phyloP scores from a whole-genome alignment of 2,329 filamentous ascomycete genomes.

The Cadophora luteo-olivacea region DNA sequence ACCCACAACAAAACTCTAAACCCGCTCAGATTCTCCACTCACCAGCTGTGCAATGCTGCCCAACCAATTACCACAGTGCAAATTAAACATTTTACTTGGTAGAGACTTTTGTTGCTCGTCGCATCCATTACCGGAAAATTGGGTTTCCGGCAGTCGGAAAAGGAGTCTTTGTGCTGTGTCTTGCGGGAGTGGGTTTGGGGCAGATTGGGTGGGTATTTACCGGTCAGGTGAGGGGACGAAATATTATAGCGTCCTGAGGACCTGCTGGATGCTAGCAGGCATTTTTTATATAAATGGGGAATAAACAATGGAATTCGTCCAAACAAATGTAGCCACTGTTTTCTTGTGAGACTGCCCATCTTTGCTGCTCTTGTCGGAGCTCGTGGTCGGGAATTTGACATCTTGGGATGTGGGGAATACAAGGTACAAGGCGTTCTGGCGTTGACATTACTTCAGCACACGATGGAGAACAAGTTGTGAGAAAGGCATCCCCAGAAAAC shows the following conservation, averaged over 20 bases:
- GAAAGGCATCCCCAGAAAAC: no score
- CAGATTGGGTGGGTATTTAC: background rate
- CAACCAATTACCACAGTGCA: background rate
- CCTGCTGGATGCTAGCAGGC: no score
- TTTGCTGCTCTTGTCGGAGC: background rate
- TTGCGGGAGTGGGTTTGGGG: no score
- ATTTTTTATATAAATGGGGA: no score
- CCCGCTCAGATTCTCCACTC: background rate
- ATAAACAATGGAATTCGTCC: no score
- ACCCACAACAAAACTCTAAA: background rate
- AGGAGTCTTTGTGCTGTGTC: background rate
- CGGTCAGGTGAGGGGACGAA: background rate
- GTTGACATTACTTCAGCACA: no score
- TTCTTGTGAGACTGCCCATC: no score
- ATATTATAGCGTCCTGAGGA: no score
- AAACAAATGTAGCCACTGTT: no score
- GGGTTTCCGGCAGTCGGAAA: slow-evolving; percentile 12
- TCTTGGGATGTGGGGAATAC: background rate
- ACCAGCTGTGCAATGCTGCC: background rate
- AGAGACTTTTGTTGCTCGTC: slow-evolving; percentile 12
- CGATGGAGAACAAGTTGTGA: no score
- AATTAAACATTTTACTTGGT: background rate
- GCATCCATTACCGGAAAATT: slow-evolving; percentile 10
- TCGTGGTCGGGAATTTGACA: background rate
- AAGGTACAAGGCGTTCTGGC: no score